Conservation (phyloP, 805 yeast genomes). For the Starmerella powellii region DNA sequence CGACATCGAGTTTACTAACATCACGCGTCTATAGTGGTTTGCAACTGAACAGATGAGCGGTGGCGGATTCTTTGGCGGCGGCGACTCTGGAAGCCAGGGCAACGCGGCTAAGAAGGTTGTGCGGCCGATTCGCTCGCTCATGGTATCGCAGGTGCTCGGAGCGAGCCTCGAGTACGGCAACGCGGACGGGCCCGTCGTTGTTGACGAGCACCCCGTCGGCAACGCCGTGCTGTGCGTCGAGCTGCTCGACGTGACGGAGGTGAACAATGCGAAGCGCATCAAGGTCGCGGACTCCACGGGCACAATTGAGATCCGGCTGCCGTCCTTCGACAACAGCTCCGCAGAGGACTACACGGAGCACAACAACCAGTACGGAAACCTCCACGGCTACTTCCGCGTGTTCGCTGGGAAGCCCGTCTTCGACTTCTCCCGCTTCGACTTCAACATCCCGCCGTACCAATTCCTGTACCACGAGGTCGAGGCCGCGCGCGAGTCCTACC, state of each 20-base stretch:
- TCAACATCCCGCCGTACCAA: constrained; percentile 34
- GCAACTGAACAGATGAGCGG: constrained; percentile 3
- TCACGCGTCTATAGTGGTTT: not conserved
- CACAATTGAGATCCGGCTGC: constrained; percentile 39
- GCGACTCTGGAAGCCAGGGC: constrained; percentile 4
- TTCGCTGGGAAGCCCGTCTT: constrained; percentile 42
- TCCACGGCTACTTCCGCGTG: constrained; percentile 36
- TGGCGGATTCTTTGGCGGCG: constrained; percentile 19
- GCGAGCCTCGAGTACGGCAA: constrained; percentile 38
- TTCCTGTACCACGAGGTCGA: constrained; percentile 49
- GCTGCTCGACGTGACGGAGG: constrained; percentile 35
- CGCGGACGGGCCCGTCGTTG: constrained; percentile 40
- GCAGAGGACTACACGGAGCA: constrained; percentile 28
- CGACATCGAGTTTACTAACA: not conserved
- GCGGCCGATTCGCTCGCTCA: constrained; percentile 38
- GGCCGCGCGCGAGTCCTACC: constrained; percentile 41
- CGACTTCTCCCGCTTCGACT: constrained; percentile 39
- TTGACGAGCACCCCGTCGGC: constrained; percentile 44
- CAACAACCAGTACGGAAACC: constrained; percentile 37
- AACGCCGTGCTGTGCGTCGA: constrained; percentile 48
- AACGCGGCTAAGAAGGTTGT: not conserved
- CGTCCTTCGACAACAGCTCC: constrained; percentile 33
- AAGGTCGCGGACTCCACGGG: constrained; percentile 63
- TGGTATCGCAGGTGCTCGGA: constrained; percentile 49
- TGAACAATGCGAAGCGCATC: constrained; percentile 36